Conservation (phyloP, 2,329 filamentous ascomycete species). For the Nakataea oryzae region DNA sequence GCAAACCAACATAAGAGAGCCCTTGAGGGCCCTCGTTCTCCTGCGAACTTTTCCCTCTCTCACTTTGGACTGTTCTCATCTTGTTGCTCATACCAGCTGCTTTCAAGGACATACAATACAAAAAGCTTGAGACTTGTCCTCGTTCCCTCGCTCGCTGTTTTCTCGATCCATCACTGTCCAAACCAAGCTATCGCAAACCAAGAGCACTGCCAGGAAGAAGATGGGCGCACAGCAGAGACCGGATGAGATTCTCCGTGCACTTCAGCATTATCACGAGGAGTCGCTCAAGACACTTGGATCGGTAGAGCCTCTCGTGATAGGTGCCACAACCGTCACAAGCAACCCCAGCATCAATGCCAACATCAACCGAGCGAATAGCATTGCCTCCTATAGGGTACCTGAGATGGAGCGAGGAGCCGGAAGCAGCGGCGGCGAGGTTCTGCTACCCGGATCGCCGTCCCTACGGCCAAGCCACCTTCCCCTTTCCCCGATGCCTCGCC, state of each 20-base stretch:
- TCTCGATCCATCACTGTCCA: too few species aligned
- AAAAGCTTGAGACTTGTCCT: background rate
- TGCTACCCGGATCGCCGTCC: background rate
- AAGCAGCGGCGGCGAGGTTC: constrained; percentile 3
- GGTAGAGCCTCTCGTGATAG: constrained; percentile 5
- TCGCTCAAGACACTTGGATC: constrained; percentile 12
- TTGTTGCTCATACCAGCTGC: background rate
- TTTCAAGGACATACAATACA: background rate
- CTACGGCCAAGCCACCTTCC: background rate
- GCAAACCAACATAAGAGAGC: background rate
- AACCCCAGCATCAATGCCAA: background rate
- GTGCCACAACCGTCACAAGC: background rate
- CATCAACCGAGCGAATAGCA: background rate
- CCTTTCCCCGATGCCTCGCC: constrained; percentile 1
- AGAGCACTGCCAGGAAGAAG: background rate
- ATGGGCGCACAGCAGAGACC: constrained; percentile 2
- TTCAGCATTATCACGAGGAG: constrained; percentile 10
- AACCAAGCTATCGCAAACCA: background rate
- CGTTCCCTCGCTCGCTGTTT: too few species aligned
- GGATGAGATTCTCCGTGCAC: constrained; percentile 11
- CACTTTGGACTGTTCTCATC: background rate
- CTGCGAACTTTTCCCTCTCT: background rate
- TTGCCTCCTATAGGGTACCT: background rate
- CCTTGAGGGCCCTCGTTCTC: background rate
- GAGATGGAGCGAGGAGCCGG: constrained; percentile 6